phyloP scores from a whole-genome alignment of 805 yeast genomes.

The Ogataea kodamae region DNA sequence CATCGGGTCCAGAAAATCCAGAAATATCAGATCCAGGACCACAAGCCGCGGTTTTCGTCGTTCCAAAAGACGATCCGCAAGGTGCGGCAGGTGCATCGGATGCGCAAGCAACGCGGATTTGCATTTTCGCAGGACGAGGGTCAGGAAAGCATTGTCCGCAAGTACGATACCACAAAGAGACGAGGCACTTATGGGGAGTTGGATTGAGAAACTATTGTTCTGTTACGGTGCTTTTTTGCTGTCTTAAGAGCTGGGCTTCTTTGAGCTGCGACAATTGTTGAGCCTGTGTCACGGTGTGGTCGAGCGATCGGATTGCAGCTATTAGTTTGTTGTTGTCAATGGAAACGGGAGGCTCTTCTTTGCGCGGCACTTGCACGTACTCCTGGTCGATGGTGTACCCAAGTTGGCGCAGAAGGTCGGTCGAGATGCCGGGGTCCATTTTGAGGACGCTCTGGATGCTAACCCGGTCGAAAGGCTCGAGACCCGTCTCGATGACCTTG shows the following conservation, averaged over 20 bases:
- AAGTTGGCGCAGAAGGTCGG: constrained; percentile 7
- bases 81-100: constrained; percentile 96
- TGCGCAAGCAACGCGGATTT: constrained; percentile 97
- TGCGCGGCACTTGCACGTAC: constrained; percentile 1
- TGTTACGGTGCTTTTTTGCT: background rate
- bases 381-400: constrained; percentile 12
- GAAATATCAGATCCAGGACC: constrained; percentile 88
- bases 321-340: constrained; percentile 4
- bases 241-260: constrained; percentile 3
- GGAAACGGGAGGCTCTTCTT: background rate
- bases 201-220: too few relatives aligned
- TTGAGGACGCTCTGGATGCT: constrained; percentile 3
- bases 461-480: constrained; percentile 1
- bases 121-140: constrained; percentile 97
- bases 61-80: constrained; percentile 96
- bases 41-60: constrained; percentile 93
- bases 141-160: constrained; percentile 84
- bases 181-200: constrained; percentile 36
- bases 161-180: constrained; percentile 89
- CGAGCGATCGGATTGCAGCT: constrained; percentile 6
- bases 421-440: constrained; percentile 7
- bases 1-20: constrained; percentile 97
- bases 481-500: constrained; percentile 4
- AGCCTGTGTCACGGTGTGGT: constrained; percentile 1
- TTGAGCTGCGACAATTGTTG: constrained; percentile 4